Evolutionary conservation across 306 rosid genomes (phyloP).

Genomic region (Vicia faba): DNA sequence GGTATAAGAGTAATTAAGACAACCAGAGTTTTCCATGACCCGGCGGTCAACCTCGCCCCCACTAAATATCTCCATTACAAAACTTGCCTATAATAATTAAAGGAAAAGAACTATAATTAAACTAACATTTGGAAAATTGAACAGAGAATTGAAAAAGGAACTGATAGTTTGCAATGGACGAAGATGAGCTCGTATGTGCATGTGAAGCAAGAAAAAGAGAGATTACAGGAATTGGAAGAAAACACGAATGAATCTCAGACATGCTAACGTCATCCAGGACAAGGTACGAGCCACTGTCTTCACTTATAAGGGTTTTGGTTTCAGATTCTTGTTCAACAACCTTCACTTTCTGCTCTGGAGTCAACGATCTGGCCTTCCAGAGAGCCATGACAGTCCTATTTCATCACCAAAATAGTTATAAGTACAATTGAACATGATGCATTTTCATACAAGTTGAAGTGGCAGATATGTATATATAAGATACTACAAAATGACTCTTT

Average conservation of each 20-base stretch:
- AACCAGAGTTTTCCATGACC: constrained; percentile 87
- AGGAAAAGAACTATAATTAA: constrained; percentile 36
- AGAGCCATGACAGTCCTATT: constrained; percentile 92
- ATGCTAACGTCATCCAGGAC: constrained; percentile 78
- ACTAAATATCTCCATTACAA: constrained; percentile 74
- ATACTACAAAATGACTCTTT: constrained; percentile 29
- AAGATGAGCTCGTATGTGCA: neutral
- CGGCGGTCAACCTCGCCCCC: constrained; percentile 82
- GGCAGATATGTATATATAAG: neutral
- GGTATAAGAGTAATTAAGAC: constrained; percentile 70
- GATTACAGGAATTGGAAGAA: constrained; percentile 68
- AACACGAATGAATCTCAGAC: constrained; percentile 77
- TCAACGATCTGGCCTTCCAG: constrained; percentile 95
- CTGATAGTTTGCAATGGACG: constrained; percentile 16
- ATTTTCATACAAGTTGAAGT: neutral
- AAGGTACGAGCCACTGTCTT: constrained; percentile 72
- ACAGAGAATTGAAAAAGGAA: neutral
- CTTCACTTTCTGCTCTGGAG: constrained; percentile 93
- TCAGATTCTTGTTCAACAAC: constrained; percentile 85
- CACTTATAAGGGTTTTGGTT: constrained; percentile 64
- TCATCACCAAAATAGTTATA: constrained; percentile 42
- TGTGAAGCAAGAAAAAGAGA: constrained; percentile 35
- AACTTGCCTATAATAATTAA: constrained; percentile 55
- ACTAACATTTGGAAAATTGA: constrained; percentile 4
- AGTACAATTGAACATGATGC: neutral